Evolutionary conservation across 1,284 basidiomycete genomes (phyloP), one percentile per base, ranked within the genome.

Genomic region (Rhodotorula sp.): DNA sequence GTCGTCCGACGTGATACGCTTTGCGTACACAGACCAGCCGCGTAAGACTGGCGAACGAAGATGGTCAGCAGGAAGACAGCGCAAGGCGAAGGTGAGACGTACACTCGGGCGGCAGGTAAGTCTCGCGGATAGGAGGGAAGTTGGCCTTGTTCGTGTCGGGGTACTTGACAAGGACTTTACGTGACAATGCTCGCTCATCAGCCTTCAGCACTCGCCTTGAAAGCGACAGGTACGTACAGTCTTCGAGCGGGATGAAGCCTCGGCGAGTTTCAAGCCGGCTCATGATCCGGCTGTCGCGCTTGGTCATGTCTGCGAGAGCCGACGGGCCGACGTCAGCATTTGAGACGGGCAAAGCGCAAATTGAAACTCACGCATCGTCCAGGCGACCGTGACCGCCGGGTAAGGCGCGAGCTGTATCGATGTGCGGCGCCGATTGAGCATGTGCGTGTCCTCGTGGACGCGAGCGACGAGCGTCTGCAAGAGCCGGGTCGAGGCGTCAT

Each of bases 261-360:
- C 71, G 64, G 1, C 68, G 61, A 1, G 71, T 67, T 36, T 72
- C 71, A n/a, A 70, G 64, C 5, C 71, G 67, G 29, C 62, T 67
- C 71, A 72, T 72, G 62, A 70, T 70, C 9, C 71, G 67, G 34
- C 58, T 62, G 62, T 72, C 71, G 46, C 71, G 64, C 64, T 72
- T 72, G 27, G 62, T 70, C 62, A 72, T 67, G 56, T 72, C 70
- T 72, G 55, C 36, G 7, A 8, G 4, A 17, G 13, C 1, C 5
- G 36, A 29, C 17, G 8, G 30, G 13, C 29, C 36, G n/a, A n/a
- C n/a, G 27, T 48, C 19, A 47, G 17, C 22, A 8, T 22, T 11
- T 30, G 27, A n/a, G 47, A 48, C 47, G 47, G 36, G 8, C 2
- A 11, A 7, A 34, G 20, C 4, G 7, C 29, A 6, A 49, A 20